Evolutionary conservation across 1,284 basidiomycete species (phyloP), one percentile per base, ranked within the genome.

Genomic region (Leucoagaricus sp.): DNA sequence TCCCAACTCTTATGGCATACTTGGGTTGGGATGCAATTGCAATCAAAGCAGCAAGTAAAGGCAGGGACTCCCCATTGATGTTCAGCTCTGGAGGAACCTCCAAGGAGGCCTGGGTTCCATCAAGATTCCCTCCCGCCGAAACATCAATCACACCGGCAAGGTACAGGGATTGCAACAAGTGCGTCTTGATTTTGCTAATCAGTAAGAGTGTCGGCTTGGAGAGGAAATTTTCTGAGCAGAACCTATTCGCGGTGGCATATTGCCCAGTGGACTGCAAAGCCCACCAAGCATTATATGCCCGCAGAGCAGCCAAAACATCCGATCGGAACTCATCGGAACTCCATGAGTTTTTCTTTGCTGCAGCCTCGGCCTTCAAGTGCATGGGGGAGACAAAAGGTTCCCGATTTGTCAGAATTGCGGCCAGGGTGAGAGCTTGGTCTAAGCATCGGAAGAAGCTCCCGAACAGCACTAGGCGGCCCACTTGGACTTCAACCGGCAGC

Each of bases 401-500:
- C 36, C 95, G 87, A 66, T 91, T 93, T 8, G 93, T 90, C 63
- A 97, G 73, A 63, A 97, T 91, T 1, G 95, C 93, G 4, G 95
- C 94, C 40, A 98, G 81, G 3, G 93, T 93, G 50, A 98, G 74
- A 0, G 94, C 93, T 44, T 90, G 87, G 68, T 97, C 93, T 53
- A 98, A 78, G 72, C 95, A 98, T 57, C 91, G 85, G 86, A 97
- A 97, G 78, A 98, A 94, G 63, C 90, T 88, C 36, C 95, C 96
- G 69, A 89, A 93, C 1, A 98, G 79, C 53, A 95, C 91, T 59
- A 98, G 79, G 60, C 94, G 89, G 56, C 94, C 96, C 73, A 98
- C 87, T 55, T 93, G 89, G 0, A 87, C 92, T 55, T 98, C 95
- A 49, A 96, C 85, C 5, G 96, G 96, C 1, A 98, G 76, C 69